Evolutionary conservation across 345 rosid species (phyloP).

Genomic region (Bruguiera gymnorhiza): DNA sequence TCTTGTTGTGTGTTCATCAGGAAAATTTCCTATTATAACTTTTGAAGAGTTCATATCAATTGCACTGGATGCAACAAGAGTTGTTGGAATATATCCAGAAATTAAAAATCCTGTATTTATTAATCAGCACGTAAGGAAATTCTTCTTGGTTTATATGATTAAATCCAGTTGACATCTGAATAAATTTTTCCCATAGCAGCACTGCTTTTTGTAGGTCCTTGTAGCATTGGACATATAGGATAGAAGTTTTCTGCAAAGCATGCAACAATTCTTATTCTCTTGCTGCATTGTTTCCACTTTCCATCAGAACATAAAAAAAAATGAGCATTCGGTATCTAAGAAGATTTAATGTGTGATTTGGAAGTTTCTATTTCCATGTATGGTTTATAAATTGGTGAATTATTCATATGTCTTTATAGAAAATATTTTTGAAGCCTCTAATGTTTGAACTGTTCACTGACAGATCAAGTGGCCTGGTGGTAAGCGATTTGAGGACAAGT

Average conservation of each 20-base stretch:
- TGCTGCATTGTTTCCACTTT: no score
- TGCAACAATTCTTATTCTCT: no score
- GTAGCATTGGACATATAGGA: no score
- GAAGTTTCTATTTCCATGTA: no score
- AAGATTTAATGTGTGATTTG: no score
- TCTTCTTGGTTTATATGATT: background rate
- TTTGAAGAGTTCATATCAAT: slow-evolving; percentile 86
- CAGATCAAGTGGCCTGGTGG: slow-evolving; percentile 88
- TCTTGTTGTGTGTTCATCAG: slow-evolving; percentile 38
- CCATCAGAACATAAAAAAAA: no score
- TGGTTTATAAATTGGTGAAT: background rate
- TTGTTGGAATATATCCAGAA: slow-evolving; percentile 97
- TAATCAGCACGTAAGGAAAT: slow-evolving; percentile 65
- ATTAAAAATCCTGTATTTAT: slow-evolving; percentile 86
- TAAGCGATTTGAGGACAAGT: slow-evolving; percentile 68
- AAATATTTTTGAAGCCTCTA: background rate
- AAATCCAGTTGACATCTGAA: no score
- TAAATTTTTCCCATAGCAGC: no score
- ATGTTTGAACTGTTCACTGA: slow-evolving; percentile 16
- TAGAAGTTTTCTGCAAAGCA: no score
- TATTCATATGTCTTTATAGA: background rate
- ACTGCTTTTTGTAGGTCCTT: no score
- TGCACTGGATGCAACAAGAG: slow-evolving; percentile 76
- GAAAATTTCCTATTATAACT: slow-evolving; percentile 72
- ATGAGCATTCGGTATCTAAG: no score